A percentile compares a stretch with the other conserved stretches of the same genome.
These are phyloP conservation scores for Sporothrix curviconia DNA, from an alignment of 2,329 filamentous ascomycete species.

Conservation along the genomic window DNA sequence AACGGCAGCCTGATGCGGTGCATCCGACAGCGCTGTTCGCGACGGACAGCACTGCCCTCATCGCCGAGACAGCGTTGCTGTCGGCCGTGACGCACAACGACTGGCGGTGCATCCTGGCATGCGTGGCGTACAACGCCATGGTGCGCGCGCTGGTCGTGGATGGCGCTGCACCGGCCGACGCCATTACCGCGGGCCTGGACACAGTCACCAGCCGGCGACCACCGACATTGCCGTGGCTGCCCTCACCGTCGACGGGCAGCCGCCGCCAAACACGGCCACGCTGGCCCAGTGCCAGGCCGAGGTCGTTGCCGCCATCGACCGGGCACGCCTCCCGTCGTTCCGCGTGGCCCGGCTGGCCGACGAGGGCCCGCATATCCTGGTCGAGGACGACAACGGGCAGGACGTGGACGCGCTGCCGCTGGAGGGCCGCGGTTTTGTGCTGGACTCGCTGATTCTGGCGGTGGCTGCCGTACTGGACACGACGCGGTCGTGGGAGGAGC, in stretches of 20 bases:
- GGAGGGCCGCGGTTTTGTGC: conserved; percentile 34
- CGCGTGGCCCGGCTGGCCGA: conserved; percentile 25
- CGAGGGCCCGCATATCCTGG: conserved; percentile 24
- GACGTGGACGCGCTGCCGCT: conserved; percentile 22
- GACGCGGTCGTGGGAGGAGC: conserved; percentile 32
- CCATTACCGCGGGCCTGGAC: conserved; percentile 25
- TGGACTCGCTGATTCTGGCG: conserved; percentile 36
- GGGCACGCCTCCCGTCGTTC: conserved; percentile 22
- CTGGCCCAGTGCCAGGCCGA: neutral
- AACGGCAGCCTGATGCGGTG: conserved; percentile 45
- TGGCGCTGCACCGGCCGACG: conserved; percentile 21
- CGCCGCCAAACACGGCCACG: neutral
- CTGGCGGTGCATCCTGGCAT: conserved; percentile 29
- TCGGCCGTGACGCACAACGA: conserved; percentile 37
- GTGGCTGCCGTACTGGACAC: conserved; percentile 37
- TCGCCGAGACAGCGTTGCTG: conserved; percentile 31
- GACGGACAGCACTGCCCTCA: conserved; percentile 21
- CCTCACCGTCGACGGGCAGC: neutral
- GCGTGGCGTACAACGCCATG: conserved; percentile 36
- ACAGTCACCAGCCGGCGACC: conserved; percentile 17
- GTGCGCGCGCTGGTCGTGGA: conserved; percentile 27
- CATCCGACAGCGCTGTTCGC: conserved; percentile 37
- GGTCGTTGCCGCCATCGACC: conserved; percentile 22
- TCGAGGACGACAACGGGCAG: neutral
- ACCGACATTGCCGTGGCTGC: neutral